Evolutionary conservation across 1,139 yeast genomes (phyloP).

Genomic region (Suhomyces wounanorum): DNA sequence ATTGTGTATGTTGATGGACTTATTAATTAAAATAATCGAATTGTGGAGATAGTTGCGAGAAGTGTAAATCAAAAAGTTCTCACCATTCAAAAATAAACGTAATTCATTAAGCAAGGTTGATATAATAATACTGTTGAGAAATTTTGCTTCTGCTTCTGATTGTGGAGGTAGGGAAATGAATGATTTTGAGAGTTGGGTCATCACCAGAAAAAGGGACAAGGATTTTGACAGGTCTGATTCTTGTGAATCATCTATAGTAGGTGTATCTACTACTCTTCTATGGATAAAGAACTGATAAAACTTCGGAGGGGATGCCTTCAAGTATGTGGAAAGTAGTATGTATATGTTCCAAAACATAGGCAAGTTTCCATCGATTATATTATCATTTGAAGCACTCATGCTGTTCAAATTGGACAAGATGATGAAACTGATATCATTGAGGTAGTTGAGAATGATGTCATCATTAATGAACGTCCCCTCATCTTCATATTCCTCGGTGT

Average conservation of each 20-base stretch:
- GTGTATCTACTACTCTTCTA: conserved; percentile 20
- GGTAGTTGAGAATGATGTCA: conserved; percentile 41
- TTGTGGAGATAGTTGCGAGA: conserved; percentile 48
- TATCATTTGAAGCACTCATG: conserved; percentile 18
- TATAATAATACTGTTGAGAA: conserved; percentile 38
- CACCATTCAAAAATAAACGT: conserved; percentile 34
- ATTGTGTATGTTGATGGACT: conserved; percentile 30
- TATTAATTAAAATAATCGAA: conserved; percentile 48
- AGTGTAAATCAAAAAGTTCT: conserved; percentile 35
- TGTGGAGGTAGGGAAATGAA: conserved; percentile 25
- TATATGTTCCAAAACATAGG: conserved; percentile 49
- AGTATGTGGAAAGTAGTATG: conserved; percentile 40
- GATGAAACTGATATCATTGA: conserved; percentile 41
- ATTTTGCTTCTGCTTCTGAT: conserved; percentile 24
- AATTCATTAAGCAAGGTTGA: conserved; percentile 46
- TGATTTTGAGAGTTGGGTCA: conserved; percentile 19
- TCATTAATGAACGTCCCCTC: conserved; percentile 19
- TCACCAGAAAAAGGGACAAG: conserved; percentile 12
- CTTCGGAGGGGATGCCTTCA: conserved; percentile 41
- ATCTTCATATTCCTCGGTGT: conserved; percentile 13
- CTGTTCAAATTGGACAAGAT: conserved; percentile 21
- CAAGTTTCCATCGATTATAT: conserved; percentile 24
- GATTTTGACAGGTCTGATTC: conserved; percentile 1
- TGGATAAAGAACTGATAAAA: conserved; percentile 37
- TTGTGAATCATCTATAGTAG: background rate